phyloP scores from a whole-genome alignment of 345 rosid species.

The Noccaea caerulescens region DNA sequence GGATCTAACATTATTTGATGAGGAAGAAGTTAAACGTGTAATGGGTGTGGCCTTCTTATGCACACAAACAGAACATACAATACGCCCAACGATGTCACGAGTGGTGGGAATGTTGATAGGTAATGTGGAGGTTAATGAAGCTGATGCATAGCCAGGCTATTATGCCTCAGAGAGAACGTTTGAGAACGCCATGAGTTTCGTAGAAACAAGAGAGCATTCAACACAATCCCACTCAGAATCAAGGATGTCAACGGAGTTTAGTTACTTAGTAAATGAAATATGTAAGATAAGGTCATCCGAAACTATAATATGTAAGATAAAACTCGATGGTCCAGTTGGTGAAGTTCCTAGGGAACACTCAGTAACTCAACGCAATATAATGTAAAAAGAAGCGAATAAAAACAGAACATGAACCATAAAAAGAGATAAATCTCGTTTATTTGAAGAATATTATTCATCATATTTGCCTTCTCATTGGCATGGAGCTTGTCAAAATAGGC shows the following conservation, averaged over 20 bases:
- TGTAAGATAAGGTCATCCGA: too few relatives aligned
- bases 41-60: conserved; percentile 46
- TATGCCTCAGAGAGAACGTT: background rate
- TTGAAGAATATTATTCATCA: background rate
- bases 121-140: conserved; percentile 48
- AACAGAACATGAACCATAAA: background rate
- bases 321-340: too few relatives aligned
- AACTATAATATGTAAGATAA: too few relatives aligned
- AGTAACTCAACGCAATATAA: too few relatives aligned
- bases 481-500: conserved; percentile 33
- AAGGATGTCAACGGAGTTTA: too few relatives aligned
- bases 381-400: background rate
- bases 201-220: background rate
- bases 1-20: conserved; percentile 29
- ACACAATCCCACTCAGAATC: background rate
- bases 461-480: conserved; percentile 17
- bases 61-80: conserved; percentile 39
- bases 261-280: too few relatives aligned
- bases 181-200: background rate
- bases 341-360: too few relatives aligned
- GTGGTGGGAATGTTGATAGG: conserved; percentile 44
- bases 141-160: conserved; percentile 42
- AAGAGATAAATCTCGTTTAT: background rate
- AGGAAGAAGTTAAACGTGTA: conserved; percentile 47
- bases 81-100: conserved; percentile 44